phyloP scores from a whole-genome alignment of 495 filamentous ascomycete species.

The Xylaria venustula region DNA sequence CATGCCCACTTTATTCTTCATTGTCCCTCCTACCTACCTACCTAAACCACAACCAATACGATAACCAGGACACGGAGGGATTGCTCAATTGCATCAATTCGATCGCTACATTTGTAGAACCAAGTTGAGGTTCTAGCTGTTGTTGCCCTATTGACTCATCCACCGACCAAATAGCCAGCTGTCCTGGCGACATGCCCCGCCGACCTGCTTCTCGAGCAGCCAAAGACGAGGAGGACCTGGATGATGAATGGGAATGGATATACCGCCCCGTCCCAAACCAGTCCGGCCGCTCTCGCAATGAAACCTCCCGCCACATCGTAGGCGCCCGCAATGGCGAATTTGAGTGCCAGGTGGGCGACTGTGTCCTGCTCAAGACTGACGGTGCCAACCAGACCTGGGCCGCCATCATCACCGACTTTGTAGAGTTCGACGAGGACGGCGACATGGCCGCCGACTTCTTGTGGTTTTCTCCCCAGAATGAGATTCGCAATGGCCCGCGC shows the following conservation, averaged over 20 bases:
- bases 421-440: conserved; percentile 64
- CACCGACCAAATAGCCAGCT: neutral
- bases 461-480: conserved; percentile 90
- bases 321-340: conserved; percentile 87
- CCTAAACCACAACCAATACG: too few species aligned
- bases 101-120: too few species aligned
- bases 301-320: conserved; percentile 53
- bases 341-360: conserved; percentile 76
- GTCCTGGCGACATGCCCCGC: conserved; percentile 20
- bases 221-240: conserved; percentile 83
- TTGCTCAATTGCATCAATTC: too few species aligned
- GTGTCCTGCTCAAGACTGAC: conserved; percentile 82
- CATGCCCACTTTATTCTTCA: neutral
- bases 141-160: too few species aligned
- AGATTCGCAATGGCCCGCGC: conserved; percentile 79
- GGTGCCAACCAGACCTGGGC: conserved; percentile 80
- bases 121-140: too few species aligned
- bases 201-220: conserved; percentile 43
- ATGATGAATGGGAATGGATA: conserved; percentile 92
- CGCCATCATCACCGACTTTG: conserved; percentile 79
- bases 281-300: conserved; percentile 18
- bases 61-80: too few species aligned
- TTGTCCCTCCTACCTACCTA: too few species aligned
- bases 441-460: conserved; percentile 68
- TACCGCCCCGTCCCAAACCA: conserved; percentile 43